These are phyloP conservation scores for Raffaelea ambrosiae DNA, from an alignment of 2,329 filamentous ascomycete species.

Conservation along the genomic window DNA sequence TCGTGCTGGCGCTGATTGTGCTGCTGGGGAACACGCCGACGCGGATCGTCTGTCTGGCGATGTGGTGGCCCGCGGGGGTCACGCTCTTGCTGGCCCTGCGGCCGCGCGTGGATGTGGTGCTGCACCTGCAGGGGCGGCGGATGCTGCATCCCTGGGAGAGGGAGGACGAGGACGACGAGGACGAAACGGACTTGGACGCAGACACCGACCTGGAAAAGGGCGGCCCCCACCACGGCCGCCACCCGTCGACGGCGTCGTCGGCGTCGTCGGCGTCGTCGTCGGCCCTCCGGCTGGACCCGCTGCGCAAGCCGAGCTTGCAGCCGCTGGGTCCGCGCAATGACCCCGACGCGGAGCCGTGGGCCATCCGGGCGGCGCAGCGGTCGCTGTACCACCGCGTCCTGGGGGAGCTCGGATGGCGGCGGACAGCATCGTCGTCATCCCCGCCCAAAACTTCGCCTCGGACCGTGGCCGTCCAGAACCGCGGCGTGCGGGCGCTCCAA, in stretches of 20 bases:
- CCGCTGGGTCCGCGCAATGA: conserved; percentile 25
- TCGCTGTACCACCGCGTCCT: conserved; percentile 20
- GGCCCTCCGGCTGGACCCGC: conserved; percentile 13
- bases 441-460: background rate
- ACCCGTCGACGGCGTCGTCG: too few species aligned
- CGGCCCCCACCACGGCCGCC: background rate
- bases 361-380: conserved; percentile 17
- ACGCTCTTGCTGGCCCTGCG: conserved; percentile 23
- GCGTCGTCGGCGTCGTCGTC: background rate
- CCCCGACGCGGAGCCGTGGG: conserved; percentile 23
- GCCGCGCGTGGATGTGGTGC: conserved; percentile 26
- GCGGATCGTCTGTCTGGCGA: conserved; percentile 20
- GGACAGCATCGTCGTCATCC: too few species aligned
- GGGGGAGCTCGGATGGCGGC: conserved; percentile 13
- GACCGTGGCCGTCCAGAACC: conserved; percentile 21
- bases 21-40: conserved; percentile 11
- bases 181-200: conserved; percentile 5
- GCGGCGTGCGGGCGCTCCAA: conserved; percentile 23
- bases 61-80: conserved; percentile 26
- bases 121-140: conserved; percentile 23
- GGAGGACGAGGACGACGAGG: conserved; percentile 7
- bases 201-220: conserved; percentile 8
- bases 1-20: conserved; percentile 22
- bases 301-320: conserved; percentile 21
- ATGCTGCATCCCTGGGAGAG: conserved; percentile 31